Conservation (phyloP, 208 protist genomes). For the Vickermania ingenoplastis region DNA sequence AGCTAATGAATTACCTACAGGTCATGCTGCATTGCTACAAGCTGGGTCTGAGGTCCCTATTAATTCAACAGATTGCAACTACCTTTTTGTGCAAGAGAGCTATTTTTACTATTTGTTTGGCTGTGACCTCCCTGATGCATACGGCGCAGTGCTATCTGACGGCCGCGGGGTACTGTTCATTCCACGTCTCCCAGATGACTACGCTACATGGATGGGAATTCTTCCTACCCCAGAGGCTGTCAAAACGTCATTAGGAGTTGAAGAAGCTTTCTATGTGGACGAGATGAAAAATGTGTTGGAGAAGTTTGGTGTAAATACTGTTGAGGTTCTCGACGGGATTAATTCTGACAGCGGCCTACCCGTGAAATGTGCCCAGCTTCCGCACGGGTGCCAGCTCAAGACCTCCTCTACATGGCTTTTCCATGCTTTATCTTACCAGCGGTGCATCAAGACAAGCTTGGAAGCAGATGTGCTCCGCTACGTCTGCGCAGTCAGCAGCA, state of each 20-base stretch:
- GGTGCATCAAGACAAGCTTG: constrained; percentile 78
- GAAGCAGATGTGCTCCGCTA: constrained; percentile 91
- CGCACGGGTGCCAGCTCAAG: constrained; percentile 9
- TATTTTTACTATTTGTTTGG: constrained; percentile 93
- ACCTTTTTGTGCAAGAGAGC: constrained; percentile 90
- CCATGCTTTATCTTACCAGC: constrained; percentile 43
- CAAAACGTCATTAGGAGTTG: constrained; percentile 37
- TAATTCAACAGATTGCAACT: constrained; percentile 83
- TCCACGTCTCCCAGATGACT: constrained; percentile 67
- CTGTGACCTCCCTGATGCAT: constrained; percentile 73
- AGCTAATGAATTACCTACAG: constrained; percentile 20
- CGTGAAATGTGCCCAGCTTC: constrained; percentile 45
- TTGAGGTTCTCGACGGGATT: constrained; percentile 64
- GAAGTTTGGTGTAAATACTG: constrained; percentile 31
- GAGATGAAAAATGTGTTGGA: constrained; percentile 54
- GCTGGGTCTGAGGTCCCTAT: constrained; percentile 74
- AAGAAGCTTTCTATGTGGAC: constrained; percentile 81
- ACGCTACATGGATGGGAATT: constrained; percentile 87
- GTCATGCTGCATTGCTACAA: constrained; percentile 71
- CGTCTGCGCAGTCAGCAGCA: constrained; percentile 77
- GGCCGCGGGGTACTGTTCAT: constrained; percentile 81
- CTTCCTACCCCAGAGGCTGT: constrained; percentile 66
- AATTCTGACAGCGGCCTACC: constrained; percentile 77
- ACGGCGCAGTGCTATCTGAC: constrained; percentile 52
- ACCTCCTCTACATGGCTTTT: constrained; percentile 41